Evolutionary conservation across 169 alveolate species (phyloP).

Genomic region (Eimeria falciformis): DNA sequence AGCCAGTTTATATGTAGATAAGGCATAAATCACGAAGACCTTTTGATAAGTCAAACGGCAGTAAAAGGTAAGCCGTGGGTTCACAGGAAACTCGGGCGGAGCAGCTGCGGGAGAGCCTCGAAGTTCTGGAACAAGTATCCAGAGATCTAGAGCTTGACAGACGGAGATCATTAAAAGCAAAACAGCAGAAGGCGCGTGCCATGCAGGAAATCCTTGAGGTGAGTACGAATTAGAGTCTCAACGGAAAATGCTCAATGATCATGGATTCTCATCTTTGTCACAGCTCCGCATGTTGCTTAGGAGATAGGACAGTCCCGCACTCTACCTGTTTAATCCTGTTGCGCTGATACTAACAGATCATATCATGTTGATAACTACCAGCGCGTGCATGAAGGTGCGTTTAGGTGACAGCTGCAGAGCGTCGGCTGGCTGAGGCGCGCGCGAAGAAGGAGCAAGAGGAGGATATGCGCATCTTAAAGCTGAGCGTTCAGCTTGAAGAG

Average conservation of each 20-base stretch:
- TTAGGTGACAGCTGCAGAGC: conserved; percentile 71
- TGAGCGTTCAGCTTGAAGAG: conserved; percentile 55
- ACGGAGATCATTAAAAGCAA: conserved; percentile 52
- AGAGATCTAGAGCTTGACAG: conserved; percentile 45
- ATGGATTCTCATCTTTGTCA: neutral
- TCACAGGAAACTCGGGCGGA: conserved; percentile 62
- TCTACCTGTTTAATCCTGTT: neutral
- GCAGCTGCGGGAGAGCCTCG: conserved; percentile 63
- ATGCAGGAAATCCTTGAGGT: conserved; percentile 72
- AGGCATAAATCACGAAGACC: no score
- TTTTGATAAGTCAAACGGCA: no score
- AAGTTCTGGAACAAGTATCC: conserved; percentile 62
- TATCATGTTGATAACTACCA: neutral
- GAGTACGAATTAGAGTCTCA: no score
- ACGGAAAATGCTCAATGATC: no score
- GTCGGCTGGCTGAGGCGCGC: conserved; percentile 63
- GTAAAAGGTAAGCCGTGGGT: neutral
- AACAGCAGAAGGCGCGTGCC: conserved; percentile 63
- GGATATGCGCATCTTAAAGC: conserved; percentile 58
- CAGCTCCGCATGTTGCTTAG: no score
- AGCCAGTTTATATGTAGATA: no score
- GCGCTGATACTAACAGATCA: neutral
- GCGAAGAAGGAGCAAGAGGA: conserved; percentile 70
- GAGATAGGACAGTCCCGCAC: no score
- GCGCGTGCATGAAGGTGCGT: neutral